Evolutionary conservation across 768 basidiomycete species (phyloP), one percentile per base, ranked within the genome.

Genomic region (Boletus pseudo-olivaceus): DNA sequence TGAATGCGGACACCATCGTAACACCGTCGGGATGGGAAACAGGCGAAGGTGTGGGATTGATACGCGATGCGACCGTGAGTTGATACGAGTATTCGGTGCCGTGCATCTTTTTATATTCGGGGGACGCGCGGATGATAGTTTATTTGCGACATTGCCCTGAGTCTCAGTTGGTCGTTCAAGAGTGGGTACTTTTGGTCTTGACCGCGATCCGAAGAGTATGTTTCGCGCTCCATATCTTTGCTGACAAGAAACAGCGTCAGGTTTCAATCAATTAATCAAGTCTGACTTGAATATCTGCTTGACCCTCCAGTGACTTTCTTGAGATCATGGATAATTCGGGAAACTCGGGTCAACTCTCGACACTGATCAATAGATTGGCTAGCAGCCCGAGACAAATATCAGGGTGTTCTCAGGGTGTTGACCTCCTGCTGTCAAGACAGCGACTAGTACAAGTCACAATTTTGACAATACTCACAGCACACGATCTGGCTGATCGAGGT

Each of bases 1-100:
- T 53, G 54, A 55, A 35, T 20, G 30, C 43, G 11, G 49, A 57
- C 40, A 62, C 73, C 74, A 55, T 69, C 26, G 50, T 14, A 15
- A 29, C 15, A 23, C 49, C 0, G 53, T 48, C 39, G 48, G 45
- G 54, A 59, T 43, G 54, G n/a, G n/a, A 48, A 41, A 12, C 9
- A n/a, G 10, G 27, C 10, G 30, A 41, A 39, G 7, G 27, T 14
- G 29, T 9, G 51, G 61, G 46, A 47, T 60, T 59, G 60, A 54
- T 57, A 17, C 9, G 37, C 29, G 7, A 7, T n/a, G 12, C 1
- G 1, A 10, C 17, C 2, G 38, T 39, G 19, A 20, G 10, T 19
- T 11, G 43, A 29, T 29, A 5, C 17, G 27, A 15, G 7, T 3
- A 26, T 26, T 2, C 7, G 14, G n/a, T 47, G 32, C 7, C 38